Evolutionary conservation across 2,329 filamentous ascomycete genomes (phyloP).

Genomic region (Aspergillus cejpii): DNA sequence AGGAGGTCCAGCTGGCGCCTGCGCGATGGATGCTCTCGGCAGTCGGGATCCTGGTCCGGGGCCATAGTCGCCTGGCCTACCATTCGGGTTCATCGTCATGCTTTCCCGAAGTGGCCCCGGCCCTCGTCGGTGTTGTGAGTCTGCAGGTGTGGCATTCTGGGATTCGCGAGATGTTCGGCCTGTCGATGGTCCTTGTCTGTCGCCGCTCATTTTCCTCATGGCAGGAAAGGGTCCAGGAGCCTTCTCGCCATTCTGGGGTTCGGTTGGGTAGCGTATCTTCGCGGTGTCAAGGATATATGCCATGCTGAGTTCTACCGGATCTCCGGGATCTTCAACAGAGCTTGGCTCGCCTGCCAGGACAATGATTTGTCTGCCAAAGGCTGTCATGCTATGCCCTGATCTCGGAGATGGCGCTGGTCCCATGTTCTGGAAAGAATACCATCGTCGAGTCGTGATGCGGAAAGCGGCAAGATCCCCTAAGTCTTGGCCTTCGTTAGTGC

Average conservation of each 20-base stretch:
- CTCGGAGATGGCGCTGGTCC: conserved; percentile 87
- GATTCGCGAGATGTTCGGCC: conserved; percentile 42
- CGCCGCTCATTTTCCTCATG: conserved; percentile 40
- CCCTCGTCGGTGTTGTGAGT: conserved; percentile 31
- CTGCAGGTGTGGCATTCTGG: conserved; percentile 33
- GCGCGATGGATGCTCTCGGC: conserved; percentile 54
- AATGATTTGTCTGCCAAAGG: conserved; percentile 84
- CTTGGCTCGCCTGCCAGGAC: conserved; percentile 93
- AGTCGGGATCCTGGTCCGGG: conserved; percentile 49
- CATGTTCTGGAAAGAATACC: conserved; percentile 99
- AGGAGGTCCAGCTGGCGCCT: conserved; percentile 57
- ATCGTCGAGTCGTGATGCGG: conserved; percentile 72
- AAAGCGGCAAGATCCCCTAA: conserved; percentile 88
- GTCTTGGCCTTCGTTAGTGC: conserved; percentile 87
- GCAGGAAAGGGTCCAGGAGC: conserved; percentile 29
- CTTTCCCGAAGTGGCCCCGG: conserved; percentile 42
- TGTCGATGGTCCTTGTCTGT: conserved; percentile 38
- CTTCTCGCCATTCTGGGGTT: conserved; percentile 46
- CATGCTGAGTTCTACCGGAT: conserved; percentile 76
- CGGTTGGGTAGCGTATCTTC: conserved; percentile 93
- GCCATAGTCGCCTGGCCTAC: conserved; percentile 26
- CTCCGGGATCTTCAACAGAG: conserved; percentile 68
- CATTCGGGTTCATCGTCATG: conserved; percentile 24
- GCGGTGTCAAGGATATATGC: conserved; percentile 89
- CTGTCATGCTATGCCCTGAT: conserved; percentile 96